Percentiles rank a stretch among this genome's conserved stretches.
phyloP scores from a whole-genome alignment of 2,329 filamentous ascomycete genomes.

The Paraphoma sp. region DNA sequence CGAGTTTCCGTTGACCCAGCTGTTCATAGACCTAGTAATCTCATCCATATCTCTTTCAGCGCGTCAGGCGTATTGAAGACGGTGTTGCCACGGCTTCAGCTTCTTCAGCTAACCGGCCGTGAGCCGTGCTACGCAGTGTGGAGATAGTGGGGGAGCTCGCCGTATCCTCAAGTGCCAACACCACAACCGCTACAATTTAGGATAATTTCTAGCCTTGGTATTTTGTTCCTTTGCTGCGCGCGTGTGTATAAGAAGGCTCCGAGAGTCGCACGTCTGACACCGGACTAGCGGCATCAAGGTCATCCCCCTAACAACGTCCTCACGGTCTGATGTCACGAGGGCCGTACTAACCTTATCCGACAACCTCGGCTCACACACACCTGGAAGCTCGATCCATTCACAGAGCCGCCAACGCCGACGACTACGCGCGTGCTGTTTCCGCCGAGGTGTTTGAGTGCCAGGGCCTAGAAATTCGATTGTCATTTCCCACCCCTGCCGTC shows the following conservation, averaged over 20 bases:
- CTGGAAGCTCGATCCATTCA: constrained; percentile 8
- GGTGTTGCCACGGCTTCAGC: constrained; percentile 5
- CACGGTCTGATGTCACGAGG: constrained; percentile 3
- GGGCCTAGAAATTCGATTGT: constrained; percentile 17
- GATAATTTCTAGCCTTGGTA: not conserved
- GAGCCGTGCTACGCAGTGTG: not conserved
- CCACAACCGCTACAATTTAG: not conserved
- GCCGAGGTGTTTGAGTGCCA: constrained; percentile 23
- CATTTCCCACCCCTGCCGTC: constrained; percentile 9
- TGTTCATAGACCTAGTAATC: too few relatives aligned
- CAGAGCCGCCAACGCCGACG: constrained; percentile 18
- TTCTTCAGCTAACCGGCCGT: constrained; percentile 7
- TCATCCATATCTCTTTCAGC: too few relatives aligned
- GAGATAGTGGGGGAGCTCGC: constrained; percentile 9
- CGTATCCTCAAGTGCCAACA: not conserved
- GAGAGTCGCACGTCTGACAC: not conserved
- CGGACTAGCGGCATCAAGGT: constrained; percentile 13
- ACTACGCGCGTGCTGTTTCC: constrained; percentile 25
- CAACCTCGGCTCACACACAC: constrained; percentile 18
- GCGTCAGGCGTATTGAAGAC: too few relatives aligned
- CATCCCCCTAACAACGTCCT: constrained; percentile 4
- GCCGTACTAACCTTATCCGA: constrained; percentile 16
- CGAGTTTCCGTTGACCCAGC: too few relatives aligned
- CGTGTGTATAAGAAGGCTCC: not conserved
- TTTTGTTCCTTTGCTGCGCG: not conserved